These are phyloP conservation scores for Cercospora nicotianae DNA, from an alignment of 2,329 filamentous ascomycete genomes.

Conservation along the genomic window DNA sequence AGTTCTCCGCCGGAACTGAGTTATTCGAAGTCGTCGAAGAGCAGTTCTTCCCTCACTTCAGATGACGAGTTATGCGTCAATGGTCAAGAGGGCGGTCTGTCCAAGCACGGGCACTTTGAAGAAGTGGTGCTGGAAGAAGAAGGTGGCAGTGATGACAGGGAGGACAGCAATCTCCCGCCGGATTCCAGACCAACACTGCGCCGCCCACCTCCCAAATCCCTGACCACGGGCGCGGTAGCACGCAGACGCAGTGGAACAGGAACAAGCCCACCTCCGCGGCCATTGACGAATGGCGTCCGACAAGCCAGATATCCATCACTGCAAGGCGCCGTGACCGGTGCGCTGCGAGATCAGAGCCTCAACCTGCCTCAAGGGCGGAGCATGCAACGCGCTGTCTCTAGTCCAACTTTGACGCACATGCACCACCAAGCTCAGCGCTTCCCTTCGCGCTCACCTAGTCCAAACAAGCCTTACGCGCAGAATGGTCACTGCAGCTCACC, in stretches of 20 bases:
- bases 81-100: slow-evolving; percentile 37
- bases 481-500: slow-evolving; percentile 26
- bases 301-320: slow-evolving; percentile 41
- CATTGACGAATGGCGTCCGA: slow-evolving; percentile 23
- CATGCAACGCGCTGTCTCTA: slow-evolving; percentile 45
- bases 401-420: slow-evolving; percentile 36
- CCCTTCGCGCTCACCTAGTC: slow-evolving; percentile 38
- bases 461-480: slow-evolving; percentile 30
- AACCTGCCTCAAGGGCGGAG: slow-evolving; percentile 41
- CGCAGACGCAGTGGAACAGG: slow-evolving; percentile 21
- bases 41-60: slow-evolving; percentile 71
- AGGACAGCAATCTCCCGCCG: slow-evolving; percentile 47
- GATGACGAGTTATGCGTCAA: slow-evolving; percentile 48
- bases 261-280: slow-evolving; percentile 21
- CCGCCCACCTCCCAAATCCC: slow-evolving; percentile 28
- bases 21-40: slow-evolving; percentile 84
- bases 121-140: slow-evolving; percentile 80
- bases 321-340: slow-evolving; percentile 43
- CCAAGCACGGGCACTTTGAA: slow-evolving; percentile 83
- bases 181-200: slow-evolving; percentile 36
- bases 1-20: slow-evolving; percentile 47
- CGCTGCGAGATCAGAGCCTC: slow-evolving; percentile 39
- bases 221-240: slow-evolving; percentile 16
- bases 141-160: slow-evolving; percentile 42
- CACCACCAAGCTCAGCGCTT: slow-evolving; percentile 21